Conservation (phyloP, 768 basidiomycete species). For the Boletus sensibilis region DNA sequence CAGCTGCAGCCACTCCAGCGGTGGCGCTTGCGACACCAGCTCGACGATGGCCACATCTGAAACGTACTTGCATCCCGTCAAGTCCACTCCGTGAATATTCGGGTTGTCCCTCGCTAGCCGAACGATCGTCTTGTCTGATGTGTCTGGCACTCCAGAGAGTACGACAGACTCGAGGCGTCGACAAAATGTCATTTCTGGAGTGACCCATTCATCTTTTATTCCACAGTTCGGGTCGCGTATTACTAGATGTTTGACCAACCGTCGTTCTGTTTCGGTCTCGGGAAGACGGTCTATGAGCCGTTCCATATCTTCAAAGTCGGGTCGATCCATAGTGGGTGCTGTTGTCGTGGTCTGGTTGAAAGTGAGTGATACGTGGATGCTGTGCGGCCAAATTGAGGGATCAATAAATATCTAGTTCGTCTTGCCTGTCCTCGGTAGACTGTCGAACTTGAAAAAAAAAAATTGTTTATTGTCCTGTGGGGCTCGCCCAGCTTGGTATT, state of each 20-base stretch:
- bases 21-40: constrained; percentile 63
- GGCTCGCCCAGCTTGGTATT: too few relatives aligned
- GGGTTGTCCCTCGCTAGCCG: constrained; percentile 60
- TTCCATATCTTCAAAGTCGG: constrained; percentile 51
- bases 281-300: constrained; percentile 61
- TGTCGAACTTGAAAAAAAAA: too few relatives aligned
- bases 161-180: constrained; percentile 66
- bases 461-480: too few relatives aligned
- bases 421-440: background rate
- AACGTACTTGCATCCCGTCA: constrained; percentile 71
- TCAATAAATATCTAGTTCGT: background rate
- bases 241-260: constrained; percentile 57
- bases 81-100: constrained; percentile 71
- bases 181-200: constrained; percentile 53
- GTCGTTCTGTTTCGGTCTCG: constrained; percentile 52
- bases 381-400: background rate
- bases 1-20: constrained; percentile 73
- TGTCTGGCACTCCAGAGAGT: constrained; percentile 64
- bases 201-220: constrained; percentile 61
- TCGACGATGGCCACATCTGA: constrained; percentile 78
- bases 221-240: constrained; percentile 42
- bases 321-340: constrained; percentile 22
- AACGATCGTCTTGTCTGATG: constrained; percentile 68
- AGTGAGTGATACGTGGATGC: background rate
- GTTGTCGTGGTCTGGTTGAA: constrained; percentile 2